Conservation (phyloP, 805 yeast genomes). For the Ogataea pilisensis region DNA sequence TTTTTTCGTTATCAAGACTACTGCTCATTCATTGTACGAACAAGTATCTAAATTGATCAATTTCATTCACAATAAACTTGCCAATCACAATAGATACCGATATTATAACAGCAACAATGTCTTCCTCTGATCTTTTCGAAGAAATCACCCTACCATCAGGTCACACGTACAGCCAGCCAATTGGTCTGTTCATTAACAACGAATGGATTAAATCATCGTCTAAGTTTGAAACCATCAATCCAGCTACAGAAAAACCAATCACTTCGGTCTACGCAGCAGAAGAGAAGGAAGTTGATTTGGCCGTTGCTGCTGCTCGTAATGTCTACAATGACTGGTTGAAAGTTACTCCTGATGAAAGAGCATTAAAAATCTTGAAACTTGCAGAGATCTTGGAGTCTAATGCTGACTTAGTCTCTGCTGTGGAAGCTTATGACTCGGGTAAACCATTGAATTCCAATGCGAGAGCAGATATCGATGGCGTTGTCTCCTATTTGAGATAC, state of each 20-base stretch:
- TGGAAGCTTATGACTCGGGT: slow-evolving; percentile 56
- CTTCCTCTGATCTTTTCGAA: slow-evolving; percentile 6
- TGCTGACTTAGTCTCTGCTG: slow-evolving; percentile 44
- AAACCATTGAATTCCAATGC: slow-evolving; percentile 48
- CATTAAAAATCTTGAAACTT: slow-evolving; percentile 38
- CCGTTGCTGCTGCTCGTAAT: slow-evolving; percentile 46
- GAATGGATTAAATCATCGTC: slow-evolving; percentile 42
- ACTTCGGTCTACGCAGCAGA: slow-evolving; percentile 44
- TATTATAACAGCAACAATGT: too few relatives aligned
- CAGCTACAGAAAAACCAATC: slow-evolving; percentile 46
- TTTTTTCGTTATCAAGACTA: too few relatives aligned
- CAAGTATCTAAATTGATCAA: too few relatives aligned
- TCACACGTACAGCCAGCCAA: slow-evolving; percentile 46
- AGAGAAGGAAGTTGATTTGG: slow-evolving; percentile 44
- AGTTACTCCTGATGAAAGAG: slow-evolving; percentile 38
- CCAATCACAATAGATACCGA: too few relatives aligned
- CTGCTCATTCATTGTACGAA: too few relatives aligned
- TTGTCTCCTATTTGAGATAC: slow-evolving; percentile 43
- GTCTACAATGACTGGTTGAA: slow-evolving; percentile 48
- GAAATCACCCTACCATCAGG: slow-evolving; percentile 42
- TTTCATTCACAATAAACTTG: too few relatives aligned
- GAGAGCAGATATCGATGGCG: slow-evolving; percentile 43
- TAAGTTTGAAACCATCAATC: slow-evolving; percentile 42
- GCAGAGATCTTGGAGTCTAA: slow-evolving; percentile 49
- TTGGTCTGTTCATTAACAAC: slow-evolving; percentile 61